Evolutionary conservation across 768 basidiomycete species (phyloP), one percentile per base, ranked within the genome.

Genomic region (Albatrellus ellisii): DNA sequence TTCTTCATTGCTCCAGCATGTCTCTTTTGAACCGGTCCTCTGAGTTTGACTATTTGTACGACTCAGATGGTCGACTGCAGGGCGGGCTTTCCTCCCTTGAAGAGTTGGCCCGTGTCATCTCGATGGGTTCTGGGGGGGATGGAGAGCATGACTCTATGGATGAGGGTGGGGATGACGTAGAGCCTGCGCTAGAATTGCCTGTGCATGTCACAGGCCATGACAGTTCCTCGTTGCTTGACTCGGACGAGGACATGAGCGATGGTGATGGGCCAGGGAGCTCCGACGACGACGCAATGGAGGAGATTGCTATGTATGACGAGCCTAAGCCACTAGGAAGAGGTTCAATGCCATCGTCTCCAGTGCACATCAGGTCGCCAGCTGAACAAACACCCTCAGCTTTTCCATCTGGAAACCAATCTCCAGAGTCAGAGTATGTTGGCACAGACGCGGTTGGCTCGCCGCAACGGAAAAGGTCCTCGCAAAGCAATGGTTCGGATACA

Each of bases 1-100:
- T 99, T 4, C 65, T 98, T 20, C 95, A 99, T 56, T 95, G 91
- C 58, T 98, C 95, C 14, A 98, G 95, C 54, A 98, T 99, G 94
- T 79, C 86, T 4, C 72, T 98, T 18, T 68, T 98, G 21, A 98
- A 98, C 57, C 86, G 95, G 8, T 62, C 73, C 1, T 56, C 72
- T 0, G 77, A 81, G 36, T 77, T 70, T 42, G 72, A 75, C 35
- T 68, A 74, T 18, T 64, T 78, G n/a, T 91, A 89, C 59, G 87
- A 88, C 54, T 63, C 67, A 1, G 76, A 87, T 40, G 94, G 94
- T 15, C 75, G 86, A 21, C 62, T 99, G 32, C 77, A 80, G 50
- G 90, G 90, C n/a, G 92, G 94, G 4, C 62, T 95, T 9, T 64
- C 76, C 2, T 79, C 82, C 10, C 64, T 95, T 41, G 91, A 95